A percentile compares a stretch with the other conserved stretches of the same genome.
phyloP scores from a whole-genome alignment of 2,329 filamentous ascomycete genomes.

The Pyricularia pennisetigena region DNA sequence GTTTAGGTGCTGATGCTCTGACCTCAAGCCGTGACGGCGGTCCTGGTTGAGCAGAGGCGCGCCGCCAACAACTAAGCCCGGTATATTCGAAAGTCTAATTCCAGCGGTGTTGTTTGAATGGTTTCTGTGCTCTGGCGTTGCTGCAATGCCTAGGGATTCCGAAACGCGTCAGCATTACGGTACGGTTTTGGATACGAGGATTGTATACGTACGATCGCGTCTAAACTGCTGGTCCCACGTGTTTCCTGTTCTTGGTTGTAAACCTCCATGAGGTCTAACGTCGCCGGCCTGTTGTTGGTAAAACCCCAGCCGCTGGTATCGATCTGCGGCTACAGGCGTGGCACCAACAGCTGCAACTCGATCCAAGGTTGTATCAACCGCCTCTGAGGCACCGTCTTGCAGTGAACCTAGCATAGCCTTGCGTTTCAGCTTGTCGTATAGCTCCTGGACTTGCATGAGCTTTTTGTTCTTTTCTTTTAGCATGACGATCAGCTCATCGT shows the following conservation, averaged over 20 bases:
- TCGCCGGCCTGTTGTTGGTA: conserved; percentile 1
- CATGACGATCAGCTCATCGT: conserved; percentile 57
- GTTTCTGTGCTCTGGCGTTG: neutral
- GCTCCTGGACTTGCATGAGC: conserved; percentile 56
- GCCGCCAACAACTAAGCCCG: neutral
- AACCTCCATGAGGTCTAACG: neutral
- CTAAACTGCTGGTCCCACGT: neutral
- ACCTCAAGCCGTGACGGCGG: neutral
- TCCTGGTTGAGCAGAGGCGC: neutral
- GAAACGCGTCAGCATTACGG: neutral
- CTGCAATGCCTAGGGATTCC: neutral
- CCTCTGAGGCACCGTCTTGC: conserved; percentile 41
- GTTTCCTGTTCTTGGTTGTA: neutral
- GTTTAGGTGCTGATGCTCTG: neutral
- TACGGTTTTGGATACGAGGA: neutral
- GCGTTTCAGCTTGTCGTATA: conserved; percentile 51
- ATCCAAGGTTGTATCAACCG: conserved; percentile 30
- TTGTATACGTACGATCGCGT: neutral
- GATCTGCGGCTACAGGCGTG: neutral
- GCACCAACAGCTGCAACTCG: conserved; percentile 8
- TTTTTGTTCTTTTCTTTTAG: conserved; percentile 63
- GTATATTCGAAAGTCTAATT: neutral
- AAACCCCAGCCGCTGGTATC: neutral
- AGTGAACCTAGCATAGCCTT: conserved; percentile 44
- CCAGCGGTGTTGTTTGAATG: neutral